Percentiles rank a stretch among this genome's conserved stretches.
These are phyloP conservation scores for Scleromitrula shiraiana DNA, from an alignment of 2,329 filamentous ascomycete genomes.

Conservation along the genomic window DNA sequence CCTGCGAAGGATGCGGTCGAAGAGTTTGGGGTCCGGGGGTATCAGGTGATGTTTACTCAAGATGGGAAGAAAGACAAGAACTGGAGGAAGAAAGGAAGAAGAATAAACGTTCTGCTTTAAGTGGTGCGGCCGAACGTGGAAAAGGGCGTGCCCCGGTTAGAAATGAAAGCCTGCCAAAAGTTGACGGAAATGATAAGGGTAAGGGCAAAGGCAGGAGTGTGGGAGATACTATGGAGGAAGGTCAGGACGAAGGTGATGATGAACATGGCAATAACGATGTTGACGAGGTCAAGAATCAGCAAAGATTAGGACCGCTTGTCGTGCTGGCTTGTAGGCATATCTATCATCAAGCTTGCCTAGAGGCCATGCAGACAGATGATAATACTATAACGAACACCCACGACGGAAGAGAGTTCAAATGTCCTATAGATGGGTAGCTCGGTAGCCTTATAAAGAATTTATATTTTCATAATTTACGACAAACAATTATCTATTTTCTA, in stretches of 20 bases:
- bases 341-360: slow-evolving; percentile 61
- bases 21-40: slow-evolving; percentile 86
- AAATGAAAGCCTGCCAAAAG: slow-evolving; percentile 22
- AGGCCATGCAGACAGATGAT: slow-evolving; percentile 53
- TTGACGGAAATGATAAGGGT: slow-evolving; percentile 21
- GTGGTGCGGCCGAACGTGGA: slow-evolving; percentile 30
- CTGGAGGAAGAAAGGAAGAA: slow-evolving; percentile 37
- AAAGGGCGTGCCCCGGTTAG: slow-evolving; percentile 34
- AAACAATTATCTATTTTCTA: too few relatives aligned
- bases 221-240: too few relatives aligned
- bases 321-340: slow-evolving; percentile 64
- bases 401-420: slow-evolving; percentile 33
- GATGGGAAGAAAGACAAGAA: slow-evolving; percentile 62
- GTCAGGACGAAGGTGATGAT: slow-evolving; percentile 24
- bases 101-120: slow-evolving; percentile 27
- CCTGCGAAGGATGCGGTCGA: slow-evolving; percentile 77
- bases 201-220: slow-evolving; percentile 28
- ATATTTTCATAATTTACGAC: too few relatives aligned
- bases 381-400: slow-evolving; percentile 42
- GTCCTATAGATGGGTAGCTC: slow-evolving; percentile 35
- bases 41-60: slow-evolving; percentile 67
- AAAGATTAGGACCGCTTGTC: slow-evolving; percentile 55
- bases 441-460: slow-evolving; percentile 26
- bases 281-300: slow-evolving; percentile 34
- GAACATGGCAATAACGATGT: slow-evolving; percentile 19